A percentile compares a stretch with the other conserved stretches of the same genome.
These are phyloP conservation scores for Alternaria sp. DNA, from an alignment of 2,329 filamentous ascomycete genomes.

Conservation along the genomic window DNA sequence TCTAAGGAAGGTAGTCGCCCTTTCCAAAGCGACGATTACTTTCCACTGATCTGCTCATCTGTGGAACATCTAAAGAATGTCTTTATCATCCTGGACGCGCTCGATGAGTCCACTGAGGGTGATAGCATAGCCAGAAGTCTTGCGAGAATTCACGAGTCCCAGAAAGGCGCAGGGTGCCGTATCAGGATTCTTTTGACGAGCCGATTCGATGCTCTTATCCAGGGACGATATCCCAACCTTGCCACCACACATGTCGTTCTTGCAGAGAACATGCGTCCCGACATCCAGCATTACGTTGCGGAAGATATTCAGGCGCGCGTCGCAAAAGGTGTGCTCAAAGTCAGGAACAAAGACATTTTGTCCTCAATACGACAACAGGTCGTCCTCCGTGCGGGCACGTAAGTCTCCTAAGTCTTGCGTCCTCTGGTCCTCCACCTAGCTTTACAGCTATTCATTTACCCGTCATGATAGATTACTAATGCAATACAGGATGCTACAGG, in stretches of 20 bases:
- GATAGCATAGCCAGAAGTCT: not conserved
- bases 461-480: not conserved
- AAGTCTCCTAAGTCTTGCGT: not conserved
- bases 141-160: not conserved
- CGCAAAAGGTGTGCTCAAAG: not conserved
- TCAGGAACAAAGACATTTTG: not conserved
- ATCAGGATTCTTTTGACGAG: not conserved
- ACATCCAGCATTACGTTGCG: not conserved
- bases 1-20: not conserved
- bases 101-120: not conserved
- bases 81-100: not conserved
- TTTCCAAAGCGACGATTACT: not conserved
- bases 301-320: not conserved
- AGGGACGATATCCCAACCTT: not conserved
- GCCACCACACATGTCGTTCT: not conserved
- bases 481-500: not conserved
- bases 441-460: too few relatives aligned
- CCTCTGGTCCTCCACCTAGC: too few relatives aligned
- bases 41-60: not conserved
- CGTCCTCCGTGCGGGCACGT: not conserved
- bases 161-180: not conserved
- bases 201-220: not conserved
- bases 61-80: not conserved
- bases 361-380: not conserved
- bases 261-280: not conserved